Conservation (phyloP, 2,329 filamentous ascomycete genomes). For the Zelopaecilomyces penicillatus region DNA sequence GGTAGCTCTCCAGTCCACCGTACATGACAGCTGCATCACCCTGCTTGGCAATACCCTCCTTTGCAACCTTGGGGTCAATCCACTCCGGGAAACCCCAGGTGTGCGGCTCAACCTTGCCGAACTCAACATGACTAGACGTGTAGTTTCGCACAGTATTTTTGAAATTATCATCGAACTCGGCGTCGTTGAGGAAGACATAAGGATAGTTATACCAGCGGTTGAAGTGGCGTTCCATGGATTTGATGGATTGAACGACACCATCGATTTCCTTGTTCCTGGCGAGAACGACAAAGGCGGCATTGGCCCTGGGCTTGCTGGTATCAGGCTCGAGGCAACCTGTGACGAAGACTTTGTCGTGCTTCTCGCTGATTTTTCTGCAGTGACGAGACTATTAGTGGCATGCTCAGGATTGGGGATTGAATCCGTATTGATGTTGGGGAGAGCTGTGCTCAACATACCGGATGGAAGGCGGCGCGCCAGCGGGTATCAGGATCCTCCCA, state of each 20-base stretch:
- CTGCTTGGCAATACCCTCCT: slow-evolving; percentile 93
- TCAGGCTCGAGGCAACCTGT: slow-evolving; percentile 80
- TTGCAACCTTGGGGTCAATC: slow-evolving; percentile 87
- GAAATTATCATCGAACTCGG: slow-evolving; percentile 92
- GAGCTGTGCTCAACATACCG: slow-evolving; percentile 49
- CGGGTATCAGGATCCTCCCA: slow-evolving; percentile 76
- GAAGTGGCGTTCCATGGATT: slow-evolving; percentile 97
- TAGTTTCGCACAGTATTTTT: slow-evolving; percentile 82
- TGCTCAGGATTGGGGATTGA: not conserved
- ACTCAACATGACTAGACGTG: slow-evolving; percentile 81
- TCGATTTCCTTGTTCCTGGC: slow-evolving; percentile 95
- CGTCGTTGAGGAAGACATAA: slow-evolving; percentile 97
- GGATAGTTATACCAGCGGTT: slow-evolving; percentile 98
- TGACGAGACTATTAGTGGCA: slow-evolving; percentile 10
- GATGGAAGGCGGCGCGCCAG: slow-evolving; percentile 80
- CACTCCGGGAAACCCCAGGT: slow-evolving; percentile 98
- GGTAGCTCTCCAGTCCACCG: slow-evolving; percentile 95
- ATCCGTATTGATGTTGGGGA: too few relatives aligned
- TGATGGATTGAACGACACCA: slow-evolving; percentile 91
- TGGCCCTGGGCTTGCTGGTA: slow-evolving; percentile 71
- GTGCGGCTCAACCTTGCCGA: slow-evolving; percentile 80
- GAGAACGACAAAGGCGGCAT: slow-evolving; percentile 91
- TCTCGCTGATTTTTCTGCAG: slow-evolving; percentile 85
- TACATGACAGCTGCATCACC: slow-evolving; percentile 99
- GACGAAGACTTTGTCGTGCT: slow-evolving; percentile 93